phyloP scores from a whole-genome alignment of 129 eudicot genomes.

The Chrysanthemum lavandulifolium region DNA sequence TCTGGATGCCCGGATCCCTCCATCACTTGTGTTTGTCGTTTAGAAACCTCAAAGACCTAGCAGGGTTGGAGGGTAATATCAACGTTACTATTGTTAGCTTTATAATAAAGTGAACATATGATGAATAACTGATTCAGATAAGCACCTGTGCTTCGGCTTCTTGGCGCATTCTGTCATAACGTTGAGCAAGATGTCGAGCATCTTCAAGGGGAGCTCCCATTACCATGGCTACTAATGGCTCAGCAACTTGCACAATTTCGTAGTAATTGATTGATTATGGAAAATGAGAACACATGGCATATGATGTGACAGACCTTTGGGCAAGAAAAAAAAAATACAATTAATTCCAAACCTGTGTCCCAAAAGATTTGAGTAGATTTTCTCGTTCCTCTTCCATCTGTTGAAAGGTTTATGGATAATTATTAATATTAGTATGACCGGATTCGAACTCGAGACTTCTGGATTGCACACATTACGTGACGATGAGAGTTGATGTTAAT shows the following conservation, averaged over 20 bases:
- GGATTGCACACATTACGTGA: no score
- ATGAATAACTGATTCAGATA: no score
- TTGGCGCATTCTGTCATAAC: conserved; percentile 87
- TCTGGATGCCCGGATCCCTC: conserved; percentile 68
- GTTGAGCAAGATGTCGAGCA: conserved; percentile 97
- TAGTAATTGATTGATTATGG: not conserved
- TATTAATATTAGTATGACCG: no score
- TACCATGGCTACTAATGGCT: conserved; percentile 92
- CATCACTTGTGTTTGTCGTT: conserved; percentile 74
- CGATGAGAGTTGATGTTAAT: no score
- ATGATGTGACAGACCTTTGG: not conserved
- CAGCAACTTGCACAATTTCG: conserved; percentile 68
- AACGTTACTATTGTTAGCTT: no score
- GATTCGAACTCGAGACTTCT: no score
- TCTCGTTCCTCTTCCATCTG: conserved; percentile 86
- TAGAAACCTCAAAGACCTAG: conserved; percentile 25
- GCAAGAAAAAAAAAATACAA: not conserved
- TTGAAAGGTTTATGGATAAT: no score
- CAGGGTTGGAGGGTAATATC: no score
- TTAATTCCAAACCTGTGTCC: conserved; percentile 67
- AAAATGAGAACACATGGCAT: not conserved
- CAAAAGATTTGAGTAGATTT: conserved; percentile 67
- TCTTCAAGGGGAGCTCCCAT: conserved; percentile 95
- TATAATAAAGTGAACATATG: no score
- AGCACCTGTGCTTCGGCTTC: conserved; percentile 94